Evolutionary conservation across 768 basidiomycete genomes (phyloP).

Genomic region (Sutorius australiensis): DNA sequence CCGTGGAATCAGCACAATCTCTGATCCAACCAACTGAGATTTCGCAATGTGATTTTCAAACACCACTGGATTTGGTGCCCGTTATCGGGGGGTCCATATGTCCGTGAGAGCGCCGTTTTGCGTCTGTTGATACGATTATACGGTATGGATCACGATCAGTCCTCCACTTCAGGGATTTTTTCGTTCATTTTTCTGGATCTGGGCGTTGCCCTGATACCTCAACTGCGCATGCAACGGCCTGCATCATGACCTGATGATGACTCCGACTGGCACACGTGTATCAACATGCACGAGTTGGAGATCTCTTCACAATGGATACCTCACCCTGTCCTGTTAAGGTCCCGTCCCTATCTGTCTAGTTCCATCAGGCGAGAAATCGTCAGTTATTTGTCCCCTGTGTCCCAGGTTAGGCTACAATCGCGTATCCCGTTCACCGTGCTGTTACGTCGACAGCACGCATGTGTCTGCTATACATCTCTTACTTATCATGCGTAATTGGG

Average conservation of each 20-base stretch:
- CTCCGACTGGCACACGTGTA: constrained; percentile 22
- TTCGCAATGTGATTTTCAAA: constrained; percentile 23
- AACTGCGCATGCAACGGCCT: constrained; percentile 10
- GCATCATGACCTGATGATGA: constrained; percentile 8
- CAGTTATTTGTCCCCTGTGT: constrained; percentile 17
- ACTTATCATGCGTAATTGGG: constrained; percentile 20
- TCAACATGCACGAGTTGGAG: constrained; percentile 13
- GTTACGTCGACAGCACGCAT: constrained; percentile 29
- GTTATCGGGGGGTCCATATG: constrained; percentile 21
- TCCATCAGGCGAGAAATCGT: constrained; percentile 16
- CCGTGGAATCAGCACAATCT: constrained; percentile 21
- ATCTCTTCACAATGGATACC: constrained; percentile 5
- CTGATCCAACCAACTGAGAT: constrained; percentile 20
- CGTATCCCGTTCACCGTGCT: constrained; percentile 4
- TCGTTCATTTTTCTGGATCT: constrained; percentile 19
- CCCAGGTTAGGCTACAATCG: constrained; percentile 9
- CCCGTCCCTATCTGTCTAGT: constrained; percentile 13
- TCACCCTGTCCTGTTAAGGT: constrained; percentile 7
- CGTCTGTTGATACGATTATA: constrained; percentile 18
- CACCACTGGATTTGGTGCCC: constrained; percentile 13
- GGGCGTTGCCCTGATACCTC: constrained; percentile 19
- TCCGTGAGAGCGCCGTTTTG: constrained; percentile 24
- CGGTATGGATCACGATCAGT: constrained; percentile 23
- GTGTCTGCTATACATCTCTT: constrained; percentile 2
- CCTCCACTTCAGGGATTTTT: constrained; percentile 16